Evolutionary conservation across 2,329 filamentous ascomycete genomes (phyloP).

Genomic region (Monilinia laxa): DNA sequence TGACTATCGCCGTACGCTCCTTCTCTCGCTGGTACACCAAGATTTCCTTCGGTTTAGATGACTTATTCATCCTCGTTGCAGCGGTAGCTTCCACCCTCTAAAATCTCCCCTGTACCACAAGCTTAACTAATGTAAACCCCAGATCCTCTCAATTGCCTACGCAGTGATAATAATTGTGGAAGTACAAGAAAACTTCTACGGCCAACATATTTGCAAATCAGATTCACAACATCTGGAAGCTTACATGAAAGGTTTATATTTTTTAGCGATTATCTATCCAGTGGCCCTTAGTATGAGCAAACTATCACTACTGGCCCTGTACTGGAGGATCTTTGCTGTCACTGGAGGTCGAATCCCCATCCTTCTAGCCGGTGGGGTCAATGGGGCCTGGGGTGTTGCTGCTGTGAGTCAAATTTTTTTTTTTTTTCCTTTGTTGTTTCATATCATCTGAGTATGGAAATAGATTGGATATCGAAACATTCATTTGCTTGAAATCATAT

Average conservation of each 20-base stretch:
- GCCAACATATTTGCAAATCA: slow-evolving; percentile 14
- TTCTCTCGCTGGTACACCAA: slow-evolving; percentile 17
- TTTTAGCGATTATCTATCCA: slow-evolving; percentile 2
- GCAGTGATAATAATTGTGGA: not conserved
- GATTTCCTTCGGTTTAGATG: not conserved
- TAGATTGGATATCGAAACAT: not conserved
- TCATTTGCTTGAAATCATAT: too few species aligned
- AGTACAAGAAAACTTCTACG: slow-evolving; percentile 14
- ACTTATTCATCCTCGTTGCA: slow-evolving; percentile 5
- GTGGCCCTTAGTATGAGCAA: slow-evolving; percentile 13
- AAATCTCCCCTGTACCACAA: rapidly evolving
- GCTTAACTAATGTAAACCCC: not conserved
- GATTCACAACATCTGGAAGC: slow-evolving; percentile 5
- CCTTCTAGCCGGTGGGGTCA: not conserved
- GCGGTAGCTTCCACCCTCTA: slow-evolving; percentile 9
- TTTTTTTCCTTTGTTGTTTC: not conserved
- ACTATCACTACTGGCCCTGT: slow-evolving; percentile 10
- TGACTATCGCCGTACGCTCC: not conserved
- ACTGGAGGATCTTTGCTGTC: slow-evolving; percentile 12
- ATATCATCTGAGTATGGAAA: not conserved
- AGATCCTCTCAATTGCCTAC: slow-evolving; percentile 8
- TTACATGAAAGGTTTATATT: slow-evolving; percentile 10
- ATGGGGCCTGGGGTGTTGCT: slow-evolving; percentile 15
- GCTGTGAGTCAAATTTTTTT: not conserved
- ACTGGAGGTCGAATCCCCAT: not conserved